Base-by-base conservation (phyloP, 495 filamentous ascomycete species). In the Hyaloscypha finlandica region DNA sequence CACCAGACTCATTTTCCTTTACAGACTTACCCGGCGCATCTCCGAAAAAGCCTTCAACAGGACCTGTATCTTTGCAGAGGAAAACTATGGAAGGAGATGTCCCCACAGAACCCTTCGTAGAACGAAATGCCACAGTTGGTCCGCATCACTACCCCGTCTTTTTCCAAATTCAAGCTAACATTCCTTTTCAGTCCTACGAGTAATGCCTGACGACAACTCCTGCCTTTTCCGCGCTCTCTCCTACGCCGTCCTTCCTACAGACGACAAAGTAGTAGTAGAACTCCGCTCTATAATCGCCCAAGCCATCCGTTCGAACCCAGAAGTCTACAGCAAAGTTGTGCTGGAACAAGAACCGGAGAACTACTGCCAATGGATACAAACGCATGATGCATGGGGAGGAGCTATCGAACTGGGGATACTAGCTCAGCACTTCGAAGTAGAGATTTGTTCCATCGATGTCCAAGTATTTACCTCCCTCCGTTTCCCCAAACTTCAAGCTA, bases 201-300 rank as follows among this genome's bases (percentile, higher is more conserved):
- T 98, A 39, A 97, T 99, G 95, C 92, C 94, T 11, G 95, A 97
- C 74, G 95, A 99, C 75, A 97, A 97, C 77, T 91, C 88, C 54
- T 99, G 95, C 77, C 88, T 98, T 66, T 99, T 98, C 77, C 90
- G 93, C 11, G 95, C 96, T 0, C 85, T 98, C 30, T 88, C 89
- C 61, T 89, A 88, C 60, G 91, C 92, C 4, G 83, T 97, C 22
- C 84, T 92, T 64, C 88, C 88, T 51, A 82, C 81, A 8, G 85
- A 91, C 73, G 88, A 93, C 68, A 80, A 83, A n/a, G 74, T 66
- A 22, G 91, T 91, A 81, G 85, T 82, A 1, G 88, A 91, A 67
- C 81, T 98, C 6, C 90, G 95, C 53, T 88, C 88, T n/a, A 77
- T 96, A 20, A 85, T 97, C 3, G 92, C 92, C n/a, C 84, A 86